Base-by-base conservation (phyloP, 1,139 yeast species). In the Spencermartinsiella ligniputridi region DNA sequence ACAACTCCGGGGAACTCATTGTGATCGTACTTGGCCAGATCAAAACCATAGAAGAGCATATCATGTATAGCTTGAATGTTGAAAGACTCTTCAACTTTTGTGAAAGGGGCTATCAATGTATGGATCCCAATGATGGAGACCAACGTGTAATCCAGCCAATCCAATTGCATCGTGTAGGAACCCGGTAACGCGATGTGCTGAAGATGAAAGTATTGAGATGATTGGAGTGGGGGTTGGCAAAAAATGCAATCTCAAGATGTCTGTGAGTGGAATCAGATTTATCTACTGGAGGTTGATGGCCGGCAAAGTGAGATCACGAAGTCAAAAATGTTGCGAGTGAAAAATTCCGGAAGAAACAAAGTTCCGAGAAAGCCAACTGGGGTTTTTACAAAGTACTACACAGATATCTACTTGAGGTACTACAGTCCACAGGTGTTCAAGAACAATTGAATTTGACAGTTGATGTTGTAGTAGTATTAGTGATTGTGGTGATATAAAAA, bases 21-120 rank as follows among this genome's bases (percentile, higher is more conserved):
- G 61, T 90, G 97, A 60, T 92, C 97, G 60, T 76, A 92, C 47
- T 69, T 44, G 25, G 49, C 41, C 25, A 57, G 40, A 20, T 62
- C 60, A 0, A 74, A 52, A 0, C 96, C 96, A 58, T 78, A 74
- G 51, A 75, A 74, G 44, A 87, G 55, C 40, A 90, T 72, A 58
- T 92, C 97, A 60, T 89, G 92, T 35, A 87, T 71, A 0, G 97
- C 97, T 58, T 92, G 97, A 38, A 87, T 71, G 56, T 83, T 87
- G 71, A 92, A 92, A 29, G 96, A 86, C 61, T 92, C 98, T 61
- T 92, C 97, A 1, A 92, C 97, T 63, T 92, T 90, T 3, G 97
- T 83, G 62, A 71, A 88, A 0, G 97, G 97, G 0, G 96, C 74
- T 2, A 76, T 54, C 18, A 69, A 53, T 51, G 83, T 58, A 60